These are phyloP conservation scores for Ascochyta clinopodiicola DNA, from an alignment of 2,329 filamentous ascomycete genomes.

Conservation along the genomic window DNA sequence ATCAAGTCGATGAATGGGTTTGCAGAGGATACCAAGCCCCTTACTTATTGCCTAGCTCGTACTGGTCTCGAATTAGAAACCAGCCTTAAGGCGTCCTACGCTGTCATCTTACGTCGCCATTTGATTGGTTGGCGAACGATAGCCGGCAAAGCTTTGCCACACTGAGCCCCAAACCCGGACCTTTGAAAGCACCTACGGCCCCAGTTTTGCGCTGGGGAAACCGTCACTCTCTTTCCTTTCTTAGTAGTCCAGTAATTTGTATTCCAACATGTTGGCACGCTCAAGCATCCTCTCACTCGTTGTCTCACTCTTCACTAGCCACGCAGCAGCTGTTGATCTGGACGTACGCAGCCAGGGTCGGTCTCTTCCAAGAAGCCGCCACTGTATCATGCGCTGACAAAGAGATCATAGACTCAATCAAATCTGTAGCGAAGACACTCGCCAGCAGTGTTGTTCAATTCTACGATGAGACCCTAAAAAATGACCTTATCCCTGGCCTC, in stretches of 20 bases:
- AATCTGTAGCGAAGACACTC: constrained; percentile 27
- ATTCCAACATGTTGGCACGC: constrained; percentile 25
- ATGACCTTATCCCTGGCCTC: constrained; percentile 21
- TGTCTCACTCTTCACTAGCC: constrained; percentile 22
- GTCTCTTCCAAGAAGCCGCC: not conserved
- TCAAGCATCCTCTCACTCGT: constrained; percentile 23
- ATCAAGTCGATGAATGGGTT: not conserved
- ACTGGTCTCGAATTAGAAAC: constrained; percentile 3
- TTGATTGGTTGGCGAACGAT: constrained; percentile 7
- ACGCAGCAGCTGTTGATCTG: constrained; percentile 23
- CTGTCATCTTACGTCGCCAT: constrained; percentile 1
- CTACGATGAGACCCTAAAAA: constrained; percentile 25
- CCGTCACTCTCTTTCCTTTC: not conserved
- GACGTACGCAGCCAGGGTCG: constrained; percentile 29
- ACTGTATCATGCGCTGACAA: not conserved
- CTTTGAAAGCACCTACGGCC: not conserved
- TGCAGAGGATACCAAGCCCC: not conserved
- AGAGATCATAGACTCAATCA: constrained; percentile 30
- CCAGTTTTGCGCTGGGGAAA: not conserved
- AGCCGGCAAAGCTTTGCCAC: not conserved
- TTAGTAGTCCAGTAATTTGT: not conserved
- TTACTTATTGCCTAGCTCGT: not conserved
- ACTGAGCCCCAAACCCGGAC: not conserved
- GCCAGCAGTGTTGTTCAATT: constrained; percentile 27
- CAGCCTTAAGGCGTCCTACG: constrained; percentile 9